A percentile compares a stretch with the other conserved stretches of the same genome.
Evolutionary conservation across 1,284 basidiomycete species (phyloP).

Genomic region (Peniophora sp.): DNA sequence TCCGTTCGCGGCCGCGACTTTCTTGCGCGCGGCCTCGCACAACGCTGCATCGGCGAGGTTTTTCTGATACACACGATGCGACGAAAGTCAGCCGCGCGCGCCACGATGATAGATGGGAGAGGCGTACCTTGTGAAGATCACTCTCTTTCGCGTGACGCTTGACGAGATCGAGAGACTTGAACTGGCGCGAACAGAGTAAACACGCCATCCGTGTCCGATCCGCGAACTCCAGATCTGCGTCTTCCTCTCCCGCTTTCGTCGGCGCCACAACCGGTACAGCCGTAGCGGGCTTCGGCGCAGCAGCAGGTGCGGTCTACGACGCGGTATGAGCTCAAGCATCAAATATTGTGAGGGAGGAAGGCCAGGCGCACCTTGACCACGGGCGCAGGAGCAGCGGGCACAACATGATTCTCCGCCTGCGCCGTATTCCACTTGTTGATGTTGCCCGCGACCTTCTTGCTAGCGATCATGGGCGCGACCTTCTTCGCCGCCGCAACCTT

Average conservation of each 20-base stretch:
- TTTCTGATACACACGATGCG: slow-evolving; percentile 55
- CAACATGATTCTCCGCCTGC: slow-evolving; percentile 56
- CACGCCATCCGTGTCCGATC: slow-evolving; percentile 71
- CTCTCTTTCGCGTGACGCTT: slow-evolving; percentile 86
- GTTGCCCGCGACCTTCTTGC: slow-evolving; percentile 86
- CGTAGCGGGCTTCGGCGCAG: neutral
- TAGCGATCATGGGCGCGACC: slow-evolving; percentile 76
- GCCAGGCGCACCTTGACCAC: slow-evolving; percentile 1
- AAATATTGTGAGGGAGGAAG: too few species aligned
- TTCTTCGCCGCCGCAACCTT: slow-evolving; percentile 60
- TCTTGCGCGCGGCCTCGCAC: slow-evolving; percentile 68
- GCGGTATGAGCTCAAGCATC: too few species aligned
- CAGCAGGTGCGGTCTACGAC: neutral
- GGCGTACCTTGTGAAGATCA: slow-evolving; percentile 77
- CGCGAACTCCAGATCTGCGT: slow-evolving; percentile 69
- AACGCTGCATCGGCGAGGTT: slow-evolving; percentile 69
- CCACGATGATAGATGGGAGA: slow-evolving; percentile 5
- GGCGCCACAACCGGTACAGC: neutral
- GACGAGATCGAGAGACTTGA: slow-evolving; percentile 80
- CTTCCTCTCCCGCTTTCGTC: neutral
- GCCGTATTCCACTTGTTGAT: slow-evolving; percentile 95
- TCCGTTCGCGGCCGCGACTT: slow-evolving; percentile 44
- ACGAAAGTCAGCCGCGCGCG: too few species aligned
- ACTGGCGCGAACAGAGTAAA: slow-evolving; percentile 84
- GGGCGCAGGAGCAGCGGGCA: slow-evolving; percentile 13